Evolutionary conservation across 169 alveolate species (phyloP), one percentile per base, ranked within the genome.

Genomic region (Plasmodium yoelii): DNA sequence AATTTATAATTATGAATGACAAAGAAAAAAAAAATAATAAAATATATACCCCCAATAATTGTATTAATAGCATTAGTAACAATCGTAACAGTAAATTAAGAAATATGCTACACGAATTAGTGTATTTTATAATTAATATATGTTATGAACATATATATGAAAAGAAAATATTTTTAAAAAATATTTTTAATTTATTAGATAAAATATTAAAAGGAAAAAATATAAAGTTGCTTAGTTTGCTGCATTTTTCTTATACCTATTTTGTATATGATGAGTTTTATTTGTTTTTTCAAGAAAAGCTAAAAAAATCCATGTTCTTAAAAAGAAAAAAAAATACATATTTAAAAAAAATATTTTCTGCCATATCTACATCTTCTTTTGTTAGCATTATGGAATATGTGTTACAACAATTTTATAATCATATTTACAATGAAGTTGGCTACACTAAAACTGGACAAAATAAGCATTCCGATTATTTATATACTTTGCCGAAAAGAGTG

Each of bases 51-150:
- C 0, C 42, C 7, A 34, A 34, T 34, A 34, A 34, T 34, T 34
- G 42, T 34, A 34, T 34, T 34, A 34, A 34, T 34, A 34, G 0
- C 7, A 34, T 34, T 34, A 34, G 42, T 34, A 4, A 0, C 42
- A 34, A 34, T 34, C 42, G 42, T 34, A 34, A 34, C 42, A 34
- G 42, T 34, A 34, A 34, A 34, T 34, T 34, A 3, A 34, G 42
- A 7, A 34, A 34, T 34, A 34, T 34, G 42, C 42, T 34, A 3
- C 42, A 80, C 47, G 90, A 80, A 67, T 71, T 80, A 12, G 44
- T 80, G 44, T 80, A 53, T 55, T 80, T 80, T 12, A 70, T 67
- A 15, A 80, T 80, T 18, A 67, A 42, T 67, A 80, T 80, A 34
- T 28, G 47, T n/a, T 42, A 42, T 64, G 42, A 18, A 10, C n/a